phyloP scores from a whole-genome alignment of 768 basidiomycete genomes.

The Astraeus odoratus region DNA sequence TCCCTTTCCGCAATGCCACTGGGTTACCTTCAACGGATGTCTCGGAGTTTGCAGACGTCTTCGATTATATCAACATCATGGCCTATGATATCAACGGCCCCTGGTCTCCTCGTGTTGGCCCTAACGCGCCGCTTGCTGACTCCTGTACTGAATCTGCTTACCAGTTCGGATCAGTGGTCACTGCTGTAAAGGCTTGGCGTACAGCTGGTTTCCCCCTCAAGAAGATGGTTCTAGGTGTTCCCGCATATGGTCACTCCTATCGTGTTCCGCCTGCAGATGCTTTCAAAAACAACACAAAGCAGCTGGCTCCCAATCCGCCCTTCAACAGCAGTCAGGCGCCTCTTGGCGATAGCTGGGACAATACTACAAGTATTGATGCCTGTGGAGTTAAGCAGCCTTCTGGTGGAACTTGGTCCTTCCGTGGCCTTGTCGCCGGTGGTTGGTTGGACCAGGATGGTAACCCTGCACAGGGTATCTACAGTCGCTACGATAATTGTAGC shows the following conservation, averaged over 20 bases:
- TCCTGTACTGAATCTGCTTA: slow-evolving; percentile 55
- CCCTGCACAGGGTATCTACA: slow-evolving; percentile 39
- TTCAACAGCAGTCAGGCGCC: slow-evolving; percentile 40
- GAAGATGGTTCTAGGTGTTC: slow-evolving; percentile 75
- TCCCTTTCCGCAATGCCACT: slow-evolving; percentile 54
- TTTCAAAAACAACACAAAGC: slow-evolving; percentile 22
- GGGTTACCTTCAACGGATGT: slow-evolving; percentile 64
- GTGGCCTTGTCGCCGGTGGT: slow-evolving; percentile 51
- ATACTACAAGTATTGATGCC: slow-evolving; percentile 37
- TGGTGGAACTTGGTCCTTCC: slow-evolving; percentile 52
- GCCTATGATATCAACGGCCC: slow-evolving; percentile 58
- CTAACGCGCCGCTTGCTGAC: slow-evolving; percentile 79
- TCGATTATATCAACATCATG: slow-evolving; percentile 64
- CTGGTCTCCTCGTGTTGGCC: slow-evolving; percentile 51
- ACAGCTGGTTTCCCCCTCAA: slow-evolving; percentile 63
- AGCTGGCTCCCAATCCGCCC: slow-evolving; percentile 40
- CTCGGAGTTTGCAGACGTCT: slow-evolving; percentile 58
- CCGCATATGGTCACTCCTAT: slow-evolving; percentile 79
- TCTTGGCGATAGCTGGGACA: slow-evolving; percentile 54
- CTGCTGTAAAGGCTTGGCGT: slow-evolving; percentile 67
- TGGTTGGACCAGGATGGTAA: slow-evolving; percentile 35
- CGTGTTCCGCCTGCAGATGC: slow-evolving; percentile 33
- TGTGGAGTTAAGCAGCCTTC: slow-evolving; percentile 45
- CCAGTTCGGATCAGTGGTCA: slow-evolving; percentile 67
- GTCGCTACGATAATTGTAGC: slow-evolving; percentile 59